Evolutionary conservation across 2,329 filamentous ascomycete species (phyloP), one percentile per base, ranked within the genome.

Genomic region (Trichoderma semiorbis): DNA sequence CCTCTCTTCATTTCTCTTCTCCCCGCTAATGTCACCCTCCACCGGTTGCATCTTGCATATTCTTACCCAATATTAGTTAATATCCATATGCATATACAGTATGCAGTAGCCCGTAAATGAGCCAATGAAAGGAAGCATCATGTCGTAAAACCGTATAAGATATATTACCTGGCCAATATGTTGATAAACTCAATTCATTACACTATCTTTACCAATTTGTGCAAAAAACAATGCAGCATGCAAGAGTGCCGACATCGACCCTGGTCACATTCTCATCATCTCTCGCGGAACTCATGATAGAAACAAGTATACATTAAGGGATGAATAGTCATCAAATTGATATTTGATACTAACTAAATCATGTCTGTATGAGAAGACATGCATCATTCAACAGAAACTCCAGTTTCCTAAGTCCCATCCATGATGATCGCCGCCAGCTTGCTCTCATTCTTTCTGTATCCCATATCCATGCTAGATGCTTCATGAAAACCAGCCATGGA

Each of bases 31-130:
- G 57, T 28, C 60, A 63, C 67, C 68, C 60, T 55, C 64, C 64
- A 43, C 64, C n/a, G 34, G 50, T 36, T 61, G 55, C 55, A 69
- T 69, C 55, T 69, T 69, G 66, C 66, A 69, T 69, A 50, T 26
- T 26, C 55, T 43, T n/a, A 50, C 28, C n/a, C 53, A 69, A 69
- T 60, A 60, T 32, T 30, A 47, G 32, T 47, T 34, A 28, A 57
- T 39, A 28, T 53, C 21, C 18, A 21, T 10, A 30, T 24, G 50
- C 53, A 60, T 47, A 30, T 47, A 8, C 60, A 55, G 0, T 18
- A 53, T n/a, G 39, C 39, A 53, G 55, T 57, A n/a, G 36, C n/a
- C 39, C 57, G 50, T 57, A 67, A 28, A 55, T 16, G 16, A 21
- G 16, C 64, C 47, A 43, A 39, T 57, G 30, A 39, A 34, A 60